Conservation (phyloP, 495 filamentous ascomycete genomes). For the Tuber aestivum region DNA sequence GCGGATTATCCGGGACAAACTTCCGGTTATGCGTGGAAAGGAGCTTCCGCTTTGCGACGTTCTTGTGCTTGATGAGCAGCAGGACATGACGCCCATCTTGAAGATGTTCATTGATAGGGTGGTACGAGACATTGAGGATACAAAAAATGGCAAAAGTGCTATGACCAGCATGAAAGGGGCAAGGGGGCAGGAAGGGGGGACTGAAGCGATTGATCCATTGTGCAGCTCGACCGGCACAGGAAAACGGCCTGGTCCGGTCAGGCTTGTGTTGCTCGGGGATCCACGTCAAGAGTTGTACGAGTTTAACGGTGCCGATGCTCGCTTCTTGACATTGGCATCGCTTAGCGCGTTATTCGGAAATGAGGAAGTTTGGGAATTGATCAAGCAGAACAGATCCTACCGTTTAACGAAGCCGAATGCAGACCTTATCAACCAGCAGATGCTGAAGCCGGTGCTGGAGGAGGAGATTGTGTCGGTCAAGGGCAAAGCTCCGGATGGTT, state of each 20-base stretch:
- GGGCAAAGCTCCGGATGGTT: background rate
- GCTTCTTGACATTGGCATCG: slow-evolving; percentile 16
- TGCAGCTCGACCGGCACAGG: background rate
- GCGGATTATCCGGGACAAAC: slow-evolving; percentile 11
- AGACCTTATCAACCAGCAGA: slow-evolving; percentile 15
- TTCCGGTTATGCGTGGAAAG: background rate
- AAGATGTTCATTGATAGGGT: slow-evolving; percentile 12
- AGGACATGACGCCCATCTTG: slow-evolving; percentile 20
- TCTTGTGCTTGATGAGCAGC: slow-evolving; percentile 20
- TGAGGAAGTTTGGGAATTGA: background rate
- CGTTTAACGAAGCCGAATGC: slow-evolving; percentile 7
- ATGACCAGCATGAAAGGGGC: background rate
- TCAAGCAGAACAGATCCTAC: slow-evolving; percentile 2
- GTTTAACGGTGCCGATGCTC: slow-evolving; percentile 16
- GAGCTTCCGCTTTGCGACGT: slow-evolving; percentile 9
- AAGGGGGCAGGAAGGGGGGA: background rate
- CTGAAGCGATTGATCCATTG: background rate
- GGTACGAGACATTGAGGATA: slow-evolving; percentile 1
- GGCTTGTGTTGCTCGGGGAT: slow-evolving; percentile 18
- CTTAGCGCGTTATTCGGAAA: slow-evolving; percentile 11
- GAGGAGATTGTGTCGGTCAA: background rate
- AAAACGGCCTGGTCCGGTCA: background rate
- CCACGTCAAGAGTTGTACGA: slow-evolving; percentile 19
- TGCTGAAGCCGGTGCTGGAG: background rate
- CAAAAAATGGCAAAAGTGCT: background rate